A percentile compares a stretch with the other conserved stretches of the same genome.
Evolutionary conservation across 2,329 filamentous ascomycete genomes (phyloP).

Genomic region (Ophiocordyceps unilateralis): DNA sequence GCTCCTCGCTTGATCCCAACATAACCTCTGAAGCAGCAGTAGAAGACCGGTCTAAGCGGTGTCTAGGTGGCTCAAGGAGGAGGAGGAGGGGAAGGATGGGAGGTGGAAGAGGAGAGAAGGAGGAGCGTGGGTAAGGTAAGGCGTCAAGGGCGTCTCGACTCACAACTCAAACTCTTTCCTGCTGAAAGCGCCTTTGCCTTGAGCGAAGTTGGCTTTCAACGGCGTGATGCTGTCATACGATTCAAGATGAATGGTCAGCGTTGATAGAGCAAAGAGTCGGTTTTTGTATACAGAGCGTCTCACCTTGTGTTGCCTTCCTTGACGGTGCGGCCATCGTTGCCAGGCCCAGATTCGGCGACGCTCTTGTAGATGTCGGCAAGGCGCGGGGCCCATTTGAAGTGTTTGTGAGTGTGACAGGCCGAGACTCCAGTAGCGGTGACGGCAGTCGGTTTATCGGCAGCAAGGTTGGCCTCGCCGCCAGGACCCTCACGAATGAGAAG

Average conservation of each 20-base stretch:
- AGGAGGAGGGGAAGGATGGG: neutral
- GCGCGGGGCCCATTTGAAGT: constrained; percentile 87
- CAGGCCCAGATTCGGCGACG: constrained; percentile 61
- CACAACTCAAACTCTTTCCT: constrained; percentile 66
- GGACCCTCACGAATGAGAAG: constrained; percentile 52
- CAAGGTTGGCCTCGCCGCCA: constrained; percentile 25
- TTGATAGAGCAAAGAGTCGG: neutral
- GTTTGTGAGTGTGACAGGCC: constrained; percentile 51
- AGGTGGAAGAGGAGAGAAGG: neutral
- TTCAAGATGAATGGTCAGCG: neutral
- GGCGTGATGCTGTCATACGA: constrained; percentile 69
- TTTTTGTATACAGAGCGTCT: neutral
- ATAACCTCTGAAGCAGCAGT: neutral
- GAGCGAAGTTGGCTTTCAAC: constrained; percentile 84
- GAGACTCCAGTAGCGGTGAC: constrained; percentile 2
- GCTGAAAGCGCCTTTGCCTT: constrained; percentile 43
- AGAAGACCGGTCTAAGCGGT: neutral
- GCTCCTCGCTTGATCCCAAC: constrained; percentile 1
- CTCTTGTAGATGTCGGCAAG: constrained; percentile 78
- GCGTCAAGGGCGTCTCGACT: constrained; percentile 34
- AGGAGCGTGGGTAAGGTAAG: too few species aligned
- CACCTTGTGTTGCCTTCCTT: constrained; percentile 75
- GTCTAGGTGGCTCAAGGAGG: neutral
- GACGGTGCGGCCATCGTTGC: constrained; percentile 88
- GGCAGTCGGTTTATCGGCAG: constrained; percentile 8